Conservation (phyloP, 2,329 filamentous ascomycete genomes). For the Fusarium humuli region DNA sequence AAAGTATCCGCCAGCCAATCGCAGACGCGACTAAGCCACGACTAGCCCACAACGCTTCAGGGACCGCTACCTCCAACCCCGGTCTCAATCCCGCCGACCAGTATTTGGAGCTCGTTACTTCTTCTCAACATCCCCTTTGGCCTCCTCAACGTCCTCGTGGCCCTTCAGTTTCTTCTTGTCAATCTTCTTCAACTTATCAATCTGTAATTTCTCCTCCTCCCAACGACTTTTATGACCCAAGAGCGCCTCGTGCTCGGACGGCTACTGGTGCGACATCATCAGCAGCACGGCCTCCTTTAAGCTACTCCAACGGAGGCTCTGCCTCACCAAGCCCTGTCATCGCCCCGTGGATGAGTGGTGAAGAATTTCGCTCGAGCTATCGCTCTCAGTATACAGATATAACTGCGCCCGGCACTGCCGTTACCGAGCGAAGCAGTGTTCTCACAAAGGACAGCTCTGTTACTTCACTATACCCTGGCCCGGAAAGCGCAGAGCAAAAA, state of each 20-base stretch:
- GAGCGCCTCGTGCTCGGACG: slow-evolving; percentile 47
- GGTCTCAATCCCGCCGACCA: slow-evolving; percentile 48
- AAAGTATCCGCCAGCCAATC: slow-evolving; percentile 61
- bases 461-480: slow-evolving; percentile 64
- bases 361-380: slow-evolving; percentile 67
- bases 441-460: slow-evolving; percentile 82
- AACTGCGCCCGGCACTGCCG: slow-evolving; percentile 67
- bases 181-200: slow-evolving; percentile 57
- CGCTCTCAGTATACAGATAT: slow-evolving; percentile 67
- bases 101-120: slow-evolving; percentile 47
- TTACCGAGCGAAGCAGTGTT: slow-evolving; percentile 87
- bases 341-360: slow-evolving; percentile 62
- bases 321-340: slow-evolving; percentile 51
- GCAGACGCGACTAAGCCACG: slow-evolving; percentile 51
- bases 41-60: slow-evolving; percentile 34
- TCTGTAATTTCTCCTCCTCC: slow-evolving; percentile 53
- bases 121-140: slow-evolving; percentile 53
- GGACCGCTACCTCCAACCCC: slow-evolving; percentile 34
- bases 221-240: slow-evolving; percentile 55
- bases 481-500: slow-evolving; percentile 46
- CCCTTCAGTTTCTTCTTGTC: slow-evolving; percentile 61
- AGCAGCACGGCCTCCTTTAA: slow-evolving; percentile 48
- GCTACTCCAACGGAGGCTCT: slow-evolving; percentile 52
- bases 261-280: slow-evolving; percentile 41
- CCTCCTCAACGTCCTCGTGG: slow-evolving; percentile 55